phyloP scores from a whole-genome alignment of 2,329 filamentous ascomycete species.

The Neofusicoccum kwambonambiense region DNA sequence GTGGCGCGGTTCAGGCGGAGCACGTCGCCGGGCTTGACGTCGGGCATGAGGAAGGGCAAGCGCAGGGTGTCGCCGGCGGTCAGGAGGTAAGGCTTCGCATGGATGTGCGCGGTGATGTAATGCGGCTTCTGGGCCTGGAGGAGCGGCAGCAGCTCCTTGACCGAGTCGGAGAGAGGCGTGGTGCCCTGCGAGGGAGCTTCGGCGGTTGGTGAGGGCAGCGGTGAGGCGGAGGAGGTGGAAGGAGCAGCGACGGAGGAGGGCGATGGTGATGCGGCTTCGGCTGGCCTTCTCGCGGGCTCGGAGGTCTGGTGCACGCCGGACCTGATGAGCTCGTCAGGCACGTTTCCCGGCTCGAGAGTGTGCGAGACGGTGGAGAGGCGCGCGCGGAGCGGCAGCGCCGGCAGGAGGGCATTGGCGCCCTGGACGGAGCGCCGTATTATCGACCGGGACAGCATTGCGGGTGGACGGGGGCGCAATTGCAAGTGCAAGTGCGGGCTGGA shows the following conservation, averaged over 20 bases:
- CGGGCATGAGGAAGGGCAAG: slow-evolving; percentile 51
- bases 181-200: slow-evolving; percentile 34
- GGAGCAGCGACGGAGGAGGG: slow-evolving; percentile 23
- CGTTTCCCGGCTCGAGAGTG: slow-evolving; percentile 36
- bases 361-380: slow-evolving; percentile 41
- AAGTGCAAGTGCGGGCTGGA: background rate
- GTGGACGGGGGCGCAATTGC: background rate
- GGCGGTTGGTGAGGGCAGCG: slow-evolving; percentile 26
- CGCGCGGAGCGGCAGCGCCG: slow-evolving; percentile 54
- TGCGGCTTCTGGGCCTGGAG: slow-evolving; percentile 70
- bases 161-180: slow-evolving; percentile 52
- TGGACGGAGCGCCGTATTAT: slow-evolving; percentile 63
- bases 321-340: slow-evolving; percentile 46
- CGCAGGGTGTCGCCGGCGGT: slow-evolving; percentile 55
- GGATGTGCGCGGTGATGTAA: slow-evolving; percentile 78
- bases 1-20: slow-evolving; percentile 84
- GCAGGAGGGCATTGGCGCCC: slow-evolving; percentile 56
- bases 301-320: slow-evolving; percentile 41
- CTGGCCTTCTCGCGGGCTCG: slow-evolving; percentile 20
- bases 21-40: slow-evolving; percentile 70
- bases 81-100: slow-evolving; percentile 76
- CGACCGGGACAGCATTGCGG: slow-evolving; percentile 49
- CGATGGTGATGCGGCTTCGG: slow-evolving; percentile 20
- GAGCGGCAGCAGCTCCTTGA: slow-evolving; percentile 65
- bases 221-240: slow-evolving; percentile 23